phyloP scores from a whole-genome alignment of 75 land plant genomes.

The Cunninghamia lanceolata region DNA sequence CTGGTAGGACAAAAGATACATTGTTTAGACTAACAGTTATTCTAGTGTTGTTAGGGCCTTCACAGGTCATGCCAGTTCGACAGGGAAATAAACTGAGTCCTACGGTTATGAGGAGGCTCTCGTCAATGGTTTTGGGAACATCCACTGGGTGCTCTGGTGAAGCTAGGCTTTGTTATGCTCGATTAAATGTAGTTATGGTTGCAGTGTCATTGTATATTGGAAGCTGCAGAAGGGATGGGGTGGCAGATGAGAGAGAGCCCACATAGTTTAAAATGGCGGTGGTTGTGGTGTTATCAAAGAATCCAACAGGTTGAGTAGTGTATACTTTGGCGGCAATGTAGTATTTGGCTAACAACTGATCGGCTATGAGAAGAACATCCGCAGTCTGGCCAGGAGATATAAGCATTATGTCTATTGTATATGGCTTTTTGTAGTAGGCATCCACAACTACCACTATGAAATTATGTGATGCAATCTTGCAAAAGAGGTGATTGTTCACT shows the following conservation, averaged over 20 bases:
- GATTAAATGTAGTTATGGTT: neutral
- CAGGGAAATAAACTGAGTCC: neutral
- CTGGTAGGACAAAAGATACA: neutral
- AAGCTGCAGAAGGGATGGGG: neutral
- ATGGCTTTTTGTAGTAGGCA: neutral
- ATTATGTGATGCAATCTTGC: neutral
- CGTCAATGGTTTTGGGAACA: neutral
- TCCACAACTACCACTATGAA: neutral
- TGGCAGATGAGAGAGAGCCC: neutral
- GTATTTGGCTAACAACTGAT: slow-evolving; percentile 30
- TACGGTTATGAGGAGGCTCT: neutral
- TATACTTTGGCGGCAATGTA: slow-evolving; percentile 45
- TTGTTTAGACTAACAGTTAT: neutral
- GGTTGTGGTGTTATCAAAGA: slow-evolving; percentile 29
- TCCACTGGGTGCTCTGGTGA: neutral
- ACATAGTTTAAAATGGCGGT: slow-evolving; percentile 37
- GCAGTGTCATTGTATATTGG: neutral
- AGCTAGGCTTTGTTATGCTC: neutral
- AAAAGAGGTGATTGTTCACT: neutral
- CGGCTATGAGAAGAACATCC: slow-evolving; percentile 41
- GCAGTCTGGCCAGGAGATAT: slow-evolving; percentile 30
- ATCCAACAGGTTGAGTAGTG: neutral
- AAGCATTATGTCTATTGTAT: neutral
- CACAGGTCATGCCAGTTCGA: neutral
- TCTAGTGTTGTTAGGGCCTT: neutral